Conservation (phyloP, 2,329 filamentous ascomycete species). For the Bisporella sp. region DNA sequence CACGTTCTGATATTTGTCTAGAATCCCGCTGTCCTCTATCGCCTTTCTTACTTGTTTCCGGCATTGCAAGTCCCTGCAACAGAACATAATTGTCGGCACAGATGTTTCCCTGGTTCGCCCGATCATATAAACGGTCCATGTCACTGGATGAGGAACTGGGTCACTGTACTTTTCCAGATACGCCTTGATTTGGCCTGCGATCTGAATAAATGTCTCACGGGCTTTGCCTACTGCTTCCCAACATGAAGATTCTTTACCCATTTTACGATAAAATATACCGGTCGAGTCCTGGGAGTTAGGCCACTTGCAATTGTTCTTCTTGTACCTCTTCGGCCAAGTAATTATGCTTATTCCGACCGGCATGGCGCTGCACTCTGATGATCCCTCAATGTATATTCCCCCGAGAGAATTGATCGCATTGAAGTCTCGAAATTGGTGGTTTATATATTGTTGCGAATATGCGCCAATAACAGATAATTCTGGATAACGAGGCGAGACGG, state of each 20-base stretch:
- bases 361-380: neutral
- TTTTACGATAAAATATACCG: constrained; percentile 1
- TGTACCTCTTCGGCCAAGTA: neutral
- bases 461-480: too few species aligned
- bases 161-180: constrained; percentile 9
- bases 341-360: neutral
- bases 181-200: constrained; percentile 8
- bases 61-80: neutral
- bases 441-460: neutral
- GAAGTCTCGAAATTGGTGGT: neutral
- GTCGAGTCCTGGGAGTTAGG: constrained; percentile 2
- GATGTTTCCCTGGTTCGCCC: constrained; percentile 1
- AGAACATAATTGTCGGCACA: constrained; percentile 9
- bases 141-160: constrained; percentile 3
- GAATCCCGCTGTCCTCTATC: constrained; percentile 5
- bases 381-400: neutral
- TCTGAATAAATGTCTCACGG: constrained; percentile 2
- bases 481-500: too few species aligned
- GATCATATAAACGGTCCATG: constrained; percentile 9
- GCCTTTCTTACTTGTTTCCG: constrained; percentile 3
- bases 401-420: neutral
- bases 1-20: constrained; percentile 6
- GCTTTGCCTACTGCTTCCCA: constrained; percentile 7
- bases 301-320: constrained; percentile 1
- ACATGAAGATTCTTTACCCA: constrained; percentile 2